These are phyloP conservation scores for Gracilariopsis chorda DNA, from an alignment of 23 red algal genomes.

Conservation along the genomic window DNA sequence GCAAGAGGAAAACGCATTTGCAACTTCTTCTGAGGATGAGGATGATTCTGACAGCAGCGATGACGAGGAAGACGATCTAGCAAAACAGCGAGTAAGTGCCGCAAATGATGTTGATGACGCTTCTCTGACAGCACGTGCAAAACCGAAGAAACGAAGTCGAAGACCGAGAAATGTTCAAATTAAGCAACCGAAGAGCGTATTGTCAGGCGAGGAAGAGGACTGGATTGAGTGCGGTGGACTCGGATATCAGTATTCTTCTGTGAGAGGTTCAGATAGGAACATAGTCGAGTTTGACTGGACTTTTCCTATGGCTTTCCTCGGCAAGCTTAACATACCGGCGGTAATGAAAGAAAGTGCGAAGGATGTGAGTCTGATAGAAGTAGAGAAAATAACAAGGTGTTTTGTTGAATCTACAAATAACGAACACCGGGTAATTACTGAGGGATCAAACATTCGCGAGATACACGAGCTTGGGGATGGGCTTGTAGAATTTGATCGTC, in stretches of 20 bases:
- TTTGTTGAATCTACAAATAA: constrained; percentile 12
- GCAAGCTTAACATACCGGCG: constrained; percentile 49
- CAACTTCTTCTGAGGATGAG: constrained; percentile 36
- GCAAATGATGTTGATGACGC: constrained; percentile 5
- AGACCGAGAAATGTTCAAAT: neutral
- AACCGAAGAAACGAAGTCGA: neutral
- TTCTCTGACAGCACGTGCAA: neutral
- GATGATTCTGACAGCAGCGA: neutral
- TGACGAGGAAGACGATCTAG: neutral
- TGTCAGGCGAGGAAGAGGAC: constrained; percentile 18
- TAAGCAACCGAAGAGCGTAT: neutral
- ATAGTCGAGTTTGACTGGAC: constrained; percentile 32
- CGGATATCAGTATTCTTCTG: neutral
- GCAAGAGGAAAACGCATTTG: neutral
- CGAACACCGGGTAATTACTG: constrained; percentile 30
- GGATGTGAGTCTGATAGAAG: constrained; percentile 9
- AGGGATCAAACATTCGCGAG: constrained; percentile 82
- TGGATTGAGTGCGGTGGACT: neutral
- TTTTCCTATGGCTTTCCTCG: constrained; percentile 21
- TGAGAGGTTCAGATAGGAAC: neutral
- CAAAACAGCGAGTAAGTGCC: neutral
- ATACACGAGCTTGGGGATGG: constrained; percentile 51
- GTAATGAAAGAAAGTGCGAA: constrained; percentile 55
- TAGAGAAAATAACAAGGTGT: constrained; percentile 39
- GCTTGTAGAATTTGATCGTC: constrained; percentile 59